Evolutionary conservation across 2,329 filamentous ascomycete genomes (phyloP).

Genomic region (Knufia fluminis): DNA sequence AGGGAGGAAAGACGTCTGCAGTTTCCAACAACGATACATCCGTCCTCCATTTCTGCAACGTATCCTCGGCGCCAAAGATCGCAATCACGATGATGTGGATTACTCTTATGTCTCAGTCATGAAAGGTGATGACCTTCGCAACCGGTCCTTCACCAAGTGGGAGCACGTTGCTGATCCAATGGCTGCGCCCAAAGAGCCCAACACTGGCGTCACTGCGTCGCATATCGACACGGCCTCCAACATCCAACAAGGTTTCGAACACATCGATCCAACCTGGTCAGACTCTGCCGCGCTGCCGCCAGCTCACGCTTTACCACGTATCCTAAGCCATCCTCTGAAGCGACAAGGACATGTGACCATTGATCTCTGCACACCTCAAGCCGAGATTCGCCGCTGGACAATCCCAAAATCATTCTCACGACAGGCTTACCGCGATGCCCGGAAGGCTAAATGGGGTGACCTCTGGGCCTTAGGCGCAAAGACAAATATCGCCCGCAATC

Average conservation of each 20-base stretch:
- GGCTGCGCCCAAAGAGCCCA: conserved; percentile 10
- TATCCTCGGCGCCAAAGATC: conserved; percentile 55
- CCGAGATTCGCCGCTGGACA: conserved; percentile 85
- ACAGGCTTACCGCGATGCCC: conserved; percentile 81
- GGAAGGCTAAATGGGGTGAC: conserved; percentile 86
- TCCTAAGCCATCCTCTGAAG: conserved; percentile 74
- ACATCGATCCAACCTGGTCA: conserved; percentile 12
- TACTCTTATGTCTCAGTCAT: conserved; percentile 86
- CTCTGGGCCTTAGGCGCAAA: conserved; percentile 93
- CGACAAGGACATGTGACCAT: conserved; percentile 78
- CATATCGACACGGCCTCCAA: conserved; percentile 12
- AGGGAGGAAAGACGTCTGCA: conserved; percentile 82
- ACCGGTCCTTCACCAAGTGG: conserved; percentile 21
- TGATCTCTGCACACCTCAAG: conserved; percentile 81
- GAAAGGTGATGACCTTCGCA: conserved; percentile 57
- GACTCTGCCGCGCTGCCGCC: conserved; percentile 13
- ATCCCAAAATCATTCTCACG: conserved; percentile 72
- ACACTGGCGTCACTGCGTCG: conserved; percentile 5
- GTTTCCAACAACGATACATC: conserved; percentile 81
- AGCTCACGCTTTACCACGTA: conserved; percentile 55
- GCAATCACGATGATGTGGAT: conserved; percentile 81
- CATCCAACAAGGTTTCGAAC: conserved; percentile 15
- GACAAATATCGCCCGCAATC: conserved; percentile 56
- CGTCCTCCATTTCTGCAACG: conserved; percentile 73
- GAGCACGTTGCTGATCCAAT: conserved; percentile 14